A percentile compares a stretch with the other conserved stretches of the same genome.
phyloP scores from a whole-genome alignment of 768 basidiomycete species.

The Lactifluus echinatus region DNA sequence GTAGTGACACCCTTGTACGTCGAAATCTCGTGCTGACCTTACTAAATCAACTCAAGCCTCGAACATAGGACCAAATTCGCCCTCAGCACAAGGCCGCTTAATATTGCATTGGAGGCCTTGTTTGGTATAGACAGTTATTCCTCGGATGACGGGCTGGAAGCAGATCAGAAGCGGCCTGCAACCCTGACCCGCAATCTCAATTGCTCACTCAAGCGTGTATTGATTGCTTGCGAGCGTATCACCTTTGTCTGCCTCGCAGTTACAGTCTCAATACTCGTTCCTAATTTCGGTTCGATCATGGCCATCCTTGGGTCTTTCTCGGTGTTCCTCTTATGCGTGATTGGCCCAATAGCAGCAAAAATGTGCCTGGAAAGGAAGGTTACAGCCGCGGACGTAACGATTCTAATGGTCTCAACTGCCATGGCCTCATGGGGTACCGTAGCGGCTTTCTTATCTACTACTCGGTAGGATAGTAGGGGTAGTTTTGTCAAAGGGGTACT shows the following conservation, averaged over 20 bases:
- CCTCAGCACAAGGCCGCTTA: conserved; percentile 73
- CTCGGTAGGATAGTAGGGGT: not conserved
- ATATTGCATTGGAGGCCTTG: conserved; percentile 71
- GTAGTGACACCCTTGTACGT: conserved; percentile 69
- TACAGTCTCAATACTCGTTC: conserved; percentile 61
- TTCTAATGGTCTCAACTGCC: conserved; percentile 43
- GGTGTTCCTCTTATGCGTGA: conserved; percentile 50
- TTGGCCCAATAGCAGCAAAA: conserved; percentile 64
- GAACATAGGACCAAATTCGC: conserved; percentile 73
- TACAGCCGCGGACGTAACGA: conserved; percentile 40
- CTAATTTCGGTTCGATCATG: conserved; percentile 78
- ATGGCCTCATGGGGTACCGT: conserved; percentile 78
- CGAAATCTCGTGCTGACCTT: not conserved
- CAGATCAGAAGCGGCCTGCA: conserved; percentile 14
- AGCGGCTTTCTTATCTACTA: conserved; percentile 45
- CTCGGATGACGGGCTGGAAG: conserved; percentile 19
- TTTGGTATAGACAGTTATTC: conserved; percentile 49
- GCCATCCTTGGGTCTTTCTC: conserved; percentile 89
- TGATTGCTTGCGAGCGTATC: conserved; percentile 48
- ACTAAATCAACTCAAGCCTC: conserved; percentile 17
- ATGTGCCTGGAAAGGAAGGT: conserved; percentile 46
- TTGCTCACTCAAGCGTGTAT: conserved; percentile 30
- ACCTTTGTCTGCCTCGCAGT: conserved; percentile 52
- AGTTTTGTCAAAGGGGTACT: not conserved
- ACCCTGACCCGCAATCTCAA: conserved; percentile 26